These are phyloP conservation scores for Diplodia scrobiculata DNA, from an alignment of 2,329 filamentous ascomycete genomes.

Conservation along the genomic window DNA sequence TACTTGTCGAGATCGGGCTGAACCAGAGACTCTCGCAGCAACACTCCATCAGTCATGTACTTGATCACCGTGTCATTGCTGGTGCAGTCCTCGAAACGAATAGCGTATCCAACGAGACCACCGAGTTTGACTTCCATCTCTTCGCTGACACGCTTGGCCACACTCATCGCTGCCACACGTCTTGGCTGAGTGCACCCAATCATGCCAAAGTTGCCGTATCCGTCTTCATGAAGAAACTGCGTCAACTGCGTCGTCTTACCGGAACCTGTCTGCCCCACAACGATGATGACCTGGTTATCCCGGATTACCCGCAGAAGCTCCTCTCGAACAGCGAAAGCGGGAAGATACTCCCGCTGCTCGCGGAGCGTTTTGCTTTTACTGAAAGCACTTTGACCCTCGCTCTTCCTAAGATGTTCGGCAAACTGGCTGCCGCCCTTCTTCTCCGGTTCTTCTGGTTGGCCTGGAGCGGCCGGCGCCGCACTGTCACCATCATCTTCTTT, in stretches of 20 bases:
- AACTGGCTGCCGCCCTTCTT: slow-evolving; percentile 74
- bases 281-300: slow-evolving; percentile 96
- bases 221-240: slow-evolving; percentile 93
- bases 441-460: slow-evolving; percentile 62
- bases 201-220: slow-evolving; percentile 82
- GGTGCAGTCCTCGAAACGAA: slow-evolving; percentile 97
- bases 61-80: slow-evolving; percentile 95
- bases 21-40: slow-evolving; percentile 88
- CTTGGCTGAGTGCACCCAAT: slow-evolving; percentile 96
- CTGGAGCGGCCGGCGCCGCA: slow-evolving; percentile 69
- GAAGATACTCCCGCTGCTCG: slow-evolving; percentile 90
- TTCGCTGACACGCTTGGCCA: slow-evolving; percentile 95
- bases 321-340: slow-evolving; percentile 93
- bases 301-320: slow-evolving; percentile 88
- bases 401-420: slow-evolving; percentile 84
- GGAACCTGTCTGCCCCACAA: slow-evolving; percentile 95
- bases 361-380: slow-evolving; percentile 86
- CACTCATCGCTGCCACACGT: slow-evolving; percentile 97
- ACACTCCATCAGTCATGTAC: slow-evolving; percentile 97
- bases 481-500: slow-evolving; percentile 90
- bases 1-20: slow-evolving; percentile 94
- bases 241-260: slow-evolving; percentile 98
- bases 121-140: slow-evolving; percentile 96
- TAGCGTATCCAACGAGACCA: slow-evolving; percentile 88
- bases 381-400: slow-evolving; percentile 80